Evolutionary conservation across 2,329 filamentous ascomycete species (phyloP).

Genomic region (Cytospora piceae): DNA sequence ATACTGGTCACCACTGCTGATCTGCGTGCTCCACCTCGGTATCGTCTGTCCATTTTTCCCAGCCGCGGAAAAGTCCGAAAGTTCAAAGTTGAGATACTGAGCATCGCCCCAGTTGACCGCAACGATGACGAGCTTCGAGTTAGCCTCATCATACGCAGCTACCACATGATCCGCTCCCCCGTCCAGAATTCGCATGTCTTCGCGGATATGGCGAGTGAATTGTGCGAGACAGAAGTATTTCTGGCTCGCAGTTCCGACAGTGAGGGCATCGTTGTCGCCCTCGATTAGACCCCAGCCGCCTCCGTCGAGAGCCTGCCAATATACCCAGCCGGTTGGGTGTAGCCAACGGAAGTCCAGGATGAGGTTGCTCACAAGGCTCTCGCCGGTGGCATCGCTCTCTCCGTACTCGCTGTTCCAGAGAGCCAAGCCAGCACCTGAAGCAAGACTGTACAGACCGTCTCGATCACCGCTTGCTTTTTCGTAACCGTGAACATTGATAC

Average conservation of each 20-base stretch:
- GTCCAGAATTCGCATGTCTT: slow-evolving; percentile 46
- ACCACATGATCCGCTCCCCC: slow-evolving; percentile 42
- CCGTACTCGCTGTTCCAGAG: slow-evolving; percentile 51
- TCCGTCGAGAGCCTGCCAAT: slow-evolving; percentile 48
- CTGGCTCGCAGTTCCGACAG: slow-evolving; percentile 38
- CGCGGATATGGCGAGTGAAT: slow-evolving; percentile 46
- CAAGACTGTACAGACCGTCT: slow-evolving; percentile 39
- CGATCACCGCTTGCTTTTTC: slow-evolving; percentile 42
- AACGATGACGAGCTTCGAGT: slow-evolving; percentile 43
- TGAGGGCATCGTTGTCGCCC: slow-evolving; percentile 42
- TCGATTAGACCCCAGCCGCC: slow-evolving; percentile 47
- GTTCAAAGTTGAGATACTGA: slow-evolving; percentile 46
- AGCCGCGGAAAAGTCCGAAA: slow-evolving; percentile 40
- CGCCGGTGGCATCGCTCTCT: slow-evolving; percentile 45
- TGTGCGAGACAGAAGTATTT: slow-evolving; percentile 50
- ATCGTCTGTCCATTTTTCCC: slow-evolving; percentile 40
- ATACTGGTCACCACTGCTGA: slow-evolving; percentile 41
- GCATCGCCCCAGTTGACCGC: slow-evolving; percentile 44
- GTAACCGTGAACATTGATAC: slow-evolving; percentile 52
- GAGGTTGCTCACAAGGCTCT: slow-evolving; percentile 41
- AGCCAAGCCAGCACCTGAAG: slow-evolving; percentile 36
- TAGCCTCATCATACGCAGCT: slow-evolving; percentile 44
- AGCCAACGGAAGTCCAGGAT: slow-evolving; percentile 47
- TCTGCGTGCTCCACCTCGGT: slow-evolving; percentile 43
- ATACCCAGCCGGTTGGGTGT: slow-evolving; percentile 48